Evolutionary conservation across 2,329 filamentous ascomycete genomes (phyloP).

Genomic region (Scedosporium apiospermum): DNA sequence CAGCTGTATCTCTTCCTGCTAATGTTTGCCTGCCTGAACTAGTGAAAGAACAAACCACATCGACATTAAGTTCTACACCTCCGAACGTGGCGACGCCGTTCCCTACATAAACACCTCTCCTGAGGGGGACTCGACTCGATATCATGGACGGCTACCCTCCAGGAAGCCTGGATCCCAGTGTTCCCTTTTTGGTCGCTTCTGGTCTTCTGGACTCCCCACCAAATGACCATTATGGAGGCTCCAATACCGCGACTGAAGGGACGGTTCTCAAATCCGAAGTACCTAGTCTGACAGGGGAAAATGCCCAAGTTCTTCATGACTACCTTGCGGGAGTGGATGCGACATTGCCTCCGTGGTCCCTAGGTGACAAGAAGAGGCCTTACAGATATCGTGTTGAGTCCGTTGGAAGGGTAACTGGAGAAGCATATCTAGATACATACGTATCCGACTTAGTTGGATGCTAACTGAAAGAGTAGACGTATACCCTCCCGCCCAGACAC

Average conservation of each 20-base stretch:
- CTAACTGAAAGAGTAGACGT: slow-evolving; percentile 27
- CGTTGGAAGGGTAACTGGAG: slow-evolving; percentile 61
- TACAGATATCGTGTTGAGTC: slow-evolving; percentile 61
- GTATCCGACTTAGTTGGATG: too few relatives aligned
- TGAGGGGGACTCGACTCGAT: neutral
- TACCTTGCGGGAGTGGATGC: slow-evolving; percentile 60
- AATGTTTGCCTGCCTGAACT: neutral
- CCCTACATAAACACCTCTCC: neutral
- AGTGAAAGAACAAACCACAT: neutral
- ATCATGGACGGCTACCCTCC: slow-evolving; percentile 70
- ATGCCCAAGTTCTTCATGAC: slow-evolving; percentile 54
- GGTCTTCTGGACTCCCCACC: slow-evolving; percentile 47
- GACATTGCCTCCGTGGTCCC: slow-evolving; percentile 57
- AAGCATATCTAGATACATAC: neutral
- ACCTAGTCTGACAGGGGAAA: slow-evolving; percentile 53
- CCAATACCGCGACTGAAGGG: slow-evolving; percentile 46
- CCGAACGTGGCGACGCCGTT: neutral
- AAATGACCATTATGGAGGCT: slow-evolving; percentile 32
- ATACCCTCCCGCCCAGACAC: slow-evolving; percentile 47
- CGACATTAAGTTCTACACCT: neutral
- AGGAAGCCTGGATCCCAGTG: slow-evolving; percentile 77
- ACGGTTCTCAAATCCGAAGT: slow-evolving; percentile 62
- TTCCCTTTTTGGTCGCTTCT: slow-evolving; percentile 74
- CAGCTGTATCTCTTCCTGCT: neutral
- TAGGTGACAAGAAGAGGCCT: slow-evolving; percentile 39